These are phyloP conservation scores for Medicago ruthenica DNA, from an alignment of 306 rosid species.

Conservation along the genomic window DNA sequence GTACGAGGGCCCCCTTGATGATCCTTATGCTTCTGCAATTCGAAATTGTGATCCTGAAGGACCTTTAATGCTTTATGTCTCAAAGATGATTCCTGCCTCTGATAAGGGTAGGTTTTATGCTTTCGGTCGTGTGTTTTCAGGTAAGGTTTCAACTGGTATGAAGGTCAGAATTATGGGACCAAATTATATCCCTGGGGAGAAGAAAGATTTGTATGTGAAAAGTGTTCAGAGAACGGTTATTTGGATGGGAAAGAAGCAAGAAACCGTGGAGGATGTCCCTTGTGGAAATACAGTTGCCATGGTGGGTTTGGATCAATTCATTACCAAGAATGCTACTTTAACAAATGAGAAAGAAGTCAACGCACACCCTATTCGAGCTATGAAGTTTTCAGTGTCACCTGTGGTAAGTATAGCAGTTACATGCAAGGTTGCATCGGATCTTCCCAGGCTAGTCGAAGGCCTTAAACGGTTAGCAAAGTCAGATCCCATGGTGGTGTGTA, in stretches of 20 bases:
- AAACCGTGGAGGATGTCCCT: background rate
- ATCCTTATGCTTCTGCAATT: background rate
- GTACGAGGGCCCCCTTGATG: background rate
- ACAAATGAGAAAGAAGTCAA: background rate
- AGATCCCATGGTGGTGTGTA: background rate
- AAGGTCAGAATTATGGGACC: background rate
- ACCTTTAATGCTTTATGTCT: background rate
- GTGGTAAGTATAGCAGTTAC: background rate
- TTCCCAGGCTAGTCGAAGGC: background rate
- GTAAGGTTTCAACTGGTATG: background rate
- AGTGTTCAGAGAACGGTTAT: background rate
- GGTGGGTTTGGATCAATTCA: background rate
- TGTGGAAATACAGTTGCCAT: background rate
- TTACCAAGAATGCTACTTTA: background rate
- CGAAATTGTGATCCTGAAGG: slow-evolving; percentile 1
- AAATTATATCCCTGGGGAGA: background rate
- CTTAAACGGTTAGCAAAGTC: background rate
- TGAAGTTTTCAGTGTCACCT: background rate
- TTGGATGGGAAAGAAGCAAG: background rate
- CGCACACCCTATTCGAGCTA: background rate
- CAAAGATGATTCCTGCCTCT: background rate
- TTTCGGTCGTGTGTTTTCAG: background rate
- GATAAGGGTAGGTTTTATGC: background rate
- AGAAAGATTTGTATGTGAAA: background rate
- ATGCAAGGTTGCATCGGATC: background rate